Conservation (phyloP, 78 protist species). For the Polysphondylium violaceum region DNA sequence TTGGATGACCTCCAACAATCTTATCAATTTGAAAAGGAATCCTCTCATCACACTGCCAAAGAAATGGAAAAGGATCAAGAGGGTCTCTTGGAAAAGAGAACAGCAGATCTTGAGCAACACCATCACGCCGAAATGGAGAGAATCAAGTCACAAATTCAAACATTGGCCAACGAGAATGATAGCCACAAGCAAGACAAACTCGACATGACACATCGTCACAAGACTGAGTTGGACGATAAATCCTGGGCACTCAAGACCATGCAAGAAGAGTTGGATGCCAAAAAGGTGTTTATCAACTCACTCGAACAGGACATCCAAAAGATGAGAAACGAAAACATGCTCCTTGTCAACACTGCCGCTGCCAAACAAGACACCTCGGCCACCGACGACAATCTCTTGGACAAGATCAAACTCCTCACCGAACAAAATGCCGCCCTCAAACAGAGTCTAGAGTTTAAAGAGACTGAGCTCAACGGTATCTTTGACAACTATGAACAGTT, state of each 20-base stretch:
- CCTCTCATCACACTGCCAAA: neutral
- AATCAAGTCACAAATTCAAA: neutral
- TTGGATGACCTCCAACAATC: neutral
- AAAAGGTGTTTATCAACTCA: neutral
- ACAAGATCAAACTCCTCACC: neutral
- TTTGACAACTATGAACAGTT: slow-evolving; percentile 28
- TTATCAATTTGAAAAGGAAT: slow-evolving; percentile 10
- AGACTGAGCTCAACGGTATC: neutral
- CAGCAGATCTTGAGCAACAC: neutral
- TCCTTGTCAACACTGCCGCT: neutral
- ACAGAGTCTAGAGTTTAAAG: slow-evolving; percentile 6
- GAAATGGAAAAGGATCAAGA: neutral
- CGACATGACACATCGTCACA: neutral
- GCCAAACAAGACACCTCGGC: slow-evolving; percentile 2
- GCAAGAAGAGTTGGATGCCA: neutral
- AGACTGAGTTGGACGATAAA: neutral
- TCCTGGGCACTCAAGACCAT: neutral
- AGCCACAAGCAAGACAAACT: neutral
- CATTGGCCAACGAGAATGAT: neutral
- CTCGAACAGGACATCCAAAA: neutral
- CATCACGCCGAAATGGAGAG: neutral
- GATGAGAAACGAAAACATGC: neutral
- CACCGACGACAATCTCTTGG: neutral
- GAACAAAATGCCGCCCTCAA: neutral
- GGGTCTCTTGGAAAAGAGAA: neutral